These are phyloP conservation scores for Agaricus subrufescens DNA, from an alignment of 768 basidiomycete species.

Conservation along the genomic window DNA sequence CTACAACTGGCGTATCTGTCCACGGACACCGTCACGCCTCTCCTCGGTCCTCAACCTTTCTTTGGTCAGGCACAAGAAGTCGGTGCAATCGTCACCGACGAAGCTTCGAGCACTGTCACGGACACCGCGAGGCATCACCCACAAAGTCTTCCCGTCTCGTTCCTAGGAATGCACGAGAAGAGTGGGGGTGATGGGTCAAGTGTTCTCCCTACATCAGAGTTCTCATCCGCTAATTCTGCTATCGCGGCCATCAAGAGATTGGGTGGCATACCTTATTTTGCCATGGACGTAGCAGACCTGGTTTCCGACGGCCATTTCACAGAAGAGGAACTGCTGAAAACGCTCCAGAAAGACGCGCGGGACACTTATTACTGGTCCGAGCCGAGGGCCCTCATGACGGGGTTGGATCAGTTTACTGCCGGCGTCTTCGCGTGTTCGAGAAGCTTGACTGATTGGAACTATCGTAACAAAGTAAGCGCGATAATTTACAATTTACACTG, in stretches of 20 bases:
- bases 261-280: slow-evolving; percentile 82
- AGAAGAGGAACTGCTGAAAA: slow-evolving; percentile 26
- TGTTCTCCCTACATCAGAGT: slow-evolving; percentile 64
- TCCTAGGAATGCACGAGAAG: slow-evolving; percentile 72
- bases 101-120: slow-evolving; percentile 26
- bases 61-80: slow-evolving; percentile 64
- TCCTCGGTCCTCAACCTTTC: slow-evolving; percentile 65
- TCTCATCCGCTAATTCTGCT: slow-evolving; percentile 49
- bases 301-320: slow-evolving; percentile 19
- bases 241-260: slow-evolving; percentile 41
- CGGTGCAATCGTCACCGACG: slow-evolving; percentile 30
- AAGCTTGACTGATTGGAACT: slow-evolving; percentile 91
- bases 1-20: slow-evolving; percentile 44
- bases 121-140: slow-evolving; percentile 55
- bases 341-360: slow-evolving; percentile 37
- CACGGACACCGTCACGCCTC: slow-evolving; percentile 54
- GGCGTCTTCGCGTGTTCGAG: slow-evolving; percentile 75
- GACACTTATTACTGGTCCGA: slow-evolving; percentile 55
- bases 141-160: slow-evolving; percentile 55
- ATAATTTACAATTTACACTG: not conserved
- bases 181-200: slow-evolving; percentile 24
- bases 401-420: slow-evolving; percentile 60
- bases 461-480: slow-evolving; percentile 64
- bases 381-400: slow-evolving; percentile 50
- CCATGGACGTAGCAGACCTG: slow-evolving; percentile 65